Base-by-base conservation (phyloP, 2,329 filamentous ascomycete species). In the Fusarium sp. region DNA sequence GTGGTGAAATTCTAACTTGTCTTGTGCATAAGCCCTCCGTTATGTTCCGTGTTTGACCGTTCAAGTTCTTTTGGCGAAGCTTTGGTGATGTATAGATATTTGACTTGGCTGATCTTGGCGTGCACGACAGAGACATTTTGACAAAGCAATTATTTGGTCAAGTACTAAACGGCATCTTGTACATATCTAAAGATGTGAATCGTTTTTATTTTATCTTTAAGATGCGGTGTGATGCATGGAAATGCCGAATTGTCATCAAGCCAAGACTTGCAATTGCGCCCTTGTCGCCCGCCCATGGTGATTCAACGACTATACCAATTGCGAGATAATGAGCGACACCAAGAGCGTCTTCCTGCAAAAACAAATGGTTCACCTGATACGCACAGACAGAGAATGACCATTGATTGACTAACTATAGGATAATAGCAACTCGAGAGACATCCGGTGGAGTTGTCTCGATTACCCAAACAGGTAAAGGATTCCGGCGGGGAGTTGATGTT, bases 381-480 rank as follows among this genome's bases (percentile, higher is more conserved):
- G 56, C 56, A 58, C 56, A 39, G 56, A 58, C 56, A 11, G 13
- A 25, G 13, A 37, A 16, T 23, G n/a, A 35, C 23, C 20, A 18
- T 35, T 35, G n/a, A 23, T 57, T 16, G 54, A 57, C 37, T 57
- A 57, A 57, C n/a, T 57, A 57, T 57, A 57, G 32, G 25, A 57
- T 57, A 57, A 57, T 35, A 57, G 34, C 20, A 57, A 57, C n/a
- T 23, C 1, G 13, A 50, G 32, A 54, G 43, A 30, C 10, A 39
- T 66, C 20, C n/a, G 54, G 58, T 61, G 58, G 58, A 48, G 58
- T n/a, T 61, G 58, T 23, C 16, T 20, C 10, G 2, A 48, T 48
- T 61, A 6, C 58, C 71, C 43, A 11, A 30, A 68, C 25, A 18
- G 39, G 71, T 45, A 41, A 16, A 60, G 62, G 67, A 3, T 20